Evolutionary conservation across 2,329 filamentous ascomycete genomes (phyloP).

Genomic region (Fusarium sp.): DNA sequence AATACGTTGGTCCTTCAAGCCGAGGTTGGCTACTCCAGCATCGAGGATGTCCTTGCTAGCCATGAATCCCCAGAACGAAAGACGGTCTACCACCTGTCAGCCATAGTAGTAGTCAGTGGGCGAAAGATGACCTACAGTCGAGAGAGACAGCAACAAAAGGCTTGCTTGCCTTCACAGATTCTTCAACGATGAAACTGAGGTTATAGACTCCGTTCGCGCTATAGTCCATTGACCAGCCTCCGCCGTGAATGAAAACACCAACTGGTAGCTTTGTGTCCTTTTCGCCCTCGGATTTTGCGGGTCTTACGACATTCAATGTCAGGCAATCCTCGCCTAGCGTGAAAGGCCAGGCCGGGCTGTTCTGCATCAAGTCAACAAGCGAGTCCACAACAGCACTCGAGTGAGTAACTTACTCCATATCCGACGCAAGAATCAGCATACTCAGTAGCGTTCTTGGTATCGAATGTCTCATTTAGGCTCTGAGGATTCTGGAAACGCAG

Average conservation of each 20-base stretch:
- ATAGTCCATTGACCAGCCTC: slow-evolving; percentile 60
- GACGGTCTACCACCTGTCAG: slow-evolving; percentile 30
- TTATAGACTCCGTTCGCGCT: slow-evolving; percentile 69
- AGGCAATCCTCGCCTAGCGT: slow-evolving; percentile 44
- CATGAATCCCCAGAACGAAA: slow-evolving; percentile 62
- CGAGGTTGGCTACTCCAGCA: slow-evolving; percentile 60
- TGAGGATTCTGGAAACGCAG: slow-evolving; percentile 41
- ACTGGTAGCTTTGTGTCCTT: slow-evolving; percentile 44
- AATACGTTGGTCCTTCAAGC: slow-evolving; percentile 65
- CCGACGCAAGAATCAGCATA: slow-evolving; percentile 48
- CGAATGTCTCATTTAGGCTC: slow-evolving; percentile 33
- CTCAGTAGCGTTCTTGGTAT: slow-evolving; percentile 35
- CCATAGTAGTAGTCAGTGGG: rapidly evolving
- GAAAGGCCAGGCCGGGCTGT: slow-evolving; percentile 32
- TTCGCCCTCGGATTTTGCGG: slow-evolving; percentile 5
- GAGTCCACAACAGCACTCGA: rapidly evolving
- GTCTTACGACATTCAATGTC: slow-evolving; percentile 43
- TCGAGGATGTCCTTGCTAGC: slow-evolving; percentile 59
- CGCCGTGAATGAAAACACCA: slow-evolving; percentile 53
- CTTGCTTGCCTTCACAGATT: slow-evolving; percentile 48
- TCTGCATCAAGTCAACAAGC: slow-evolving; percentile 16
- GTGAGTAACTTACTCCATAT: slow-evolving; percentile 32
- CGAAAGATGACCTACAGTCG: slow-evolving; percentile 14
- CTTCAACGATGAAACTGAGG: slow-evolving; percentile 70
- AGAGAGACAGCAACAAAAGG: slow-evolving; percentile 43